Percentiles rank a stretch among this genome's conserved stretches.
Evolutionary conservation across 2,329 filamentous ascomycete genomes (phyloP).

Genomic region (Cytospora chrysosperma): DNA sequence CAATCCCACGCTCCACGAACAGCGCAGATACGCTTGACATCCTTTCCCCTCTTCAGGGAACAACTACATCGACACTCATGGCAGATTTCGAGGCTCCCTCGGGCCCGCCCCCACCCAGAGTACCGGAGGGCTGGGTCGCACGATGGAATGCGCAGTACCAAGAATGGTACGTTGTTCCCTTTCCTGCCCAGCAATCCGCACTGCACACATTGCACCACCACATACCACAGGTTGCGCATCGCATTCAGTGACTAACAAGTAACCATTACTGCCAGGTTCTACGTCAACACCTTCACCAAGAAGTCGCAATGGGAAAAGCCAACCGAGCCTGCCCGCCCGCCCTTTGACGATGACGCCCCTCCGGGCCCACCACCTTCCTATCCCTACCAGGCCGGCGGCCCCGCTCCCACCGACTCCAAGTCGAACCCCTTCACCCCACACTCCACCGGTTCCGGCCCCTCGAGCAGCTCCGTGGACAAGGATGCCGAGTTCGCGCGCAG

Average conservation of each 20-base stretch:
- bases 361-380: slow-evolving; percentile 64
- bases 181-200: background rate
- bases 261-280: slow-evolving; percentile 64
- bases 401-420: slow-evolving; percentile 58
- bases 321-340: slow-evolving; percentile 59
- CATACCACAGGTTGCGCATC: background rate
- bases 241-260: slow-evolving; percentile 18
- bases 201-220: background rate
- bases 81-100: slow-evolving; percentile 53
- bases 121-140: slow-evolving; percentile 80
- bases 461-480: slow-evolving; percentile 47
- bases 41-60: background rate
- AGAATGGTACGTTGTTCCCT: slow-evolving; percentile 55
- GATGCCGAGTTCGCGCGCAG: slow-evolving; percentile 74
- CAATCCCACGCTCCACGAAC: background rate
- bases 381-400: slow-evolving; percentile 47
- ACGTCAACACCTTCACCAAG: slow-evolving; percentile 84
- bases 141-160: slow-evolving; percentile 86
- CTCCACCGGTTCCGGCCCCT: slow-evolving; percentile 35
- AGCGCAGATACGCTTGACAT: background rate
- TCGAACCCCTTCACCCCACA: slow-evolving; percentile 66
- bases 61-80: slow-evolving; percentile 38
- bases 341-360: slow-evolving; percentile 43
- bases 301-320: slow-evolving; percentile 89
- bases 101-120: slow-evolving; percentile 57